phyloP scores from a whole-genome alignment of 73 alveolate species.

The Effrenium voratum region DNA sequence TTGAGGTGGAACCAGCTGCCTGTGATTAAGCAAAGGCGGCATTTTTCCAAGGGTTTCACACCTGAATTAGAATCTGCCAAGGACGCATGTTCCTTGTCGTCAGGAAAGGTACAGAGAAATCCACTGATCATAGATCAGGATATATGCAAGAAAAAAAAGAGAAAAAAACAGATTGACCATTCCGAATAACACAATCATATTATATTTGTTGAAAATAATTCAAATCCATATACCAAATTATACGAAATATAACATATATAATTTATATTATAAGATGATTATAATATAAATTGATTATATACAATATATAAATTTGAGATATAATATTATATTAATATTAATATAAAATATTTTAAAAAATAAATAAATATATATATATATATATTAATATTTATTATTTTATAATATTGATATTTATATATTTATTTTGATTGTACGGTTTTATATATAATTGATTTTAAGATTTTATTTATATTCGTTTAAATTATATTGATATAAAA shows the following conservation, averaged over 20 bases:
- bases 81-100: too few species aligned
- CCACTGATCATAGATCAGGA: not conserved
- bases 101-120: not conserved
- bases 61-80: not conserved
- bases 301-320: not conserved
- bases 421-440: not conserved
- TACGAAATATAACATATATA: not conserved
- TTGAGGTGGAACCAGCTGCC: too few species aligned
- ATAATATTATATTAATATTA: not conserved
- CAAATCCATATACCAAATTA: not conserved
- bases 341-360: not conserved
- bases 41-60: not conserved
- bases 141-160: not conserved
- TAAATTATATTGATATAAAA: too few species aligned
- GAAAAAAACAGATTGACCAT: not conserved
- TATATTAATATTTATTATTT: not conserved
- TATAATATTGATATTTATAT: not conserved
- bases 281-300: not conserved
- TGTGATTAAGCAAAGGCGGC: not conserved
- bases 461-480: too few species aligned
- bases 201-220: not conserved
- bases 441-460: too few species aligned
- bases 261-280: not conserved
- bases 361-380: not conserved
- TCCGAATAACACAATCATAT: not conserved